Evolutionary conservation across 257 asterid species (phyloP), one percentile per base, ranked within the genome.

Genomic region (Solanum acaule): DNA sequence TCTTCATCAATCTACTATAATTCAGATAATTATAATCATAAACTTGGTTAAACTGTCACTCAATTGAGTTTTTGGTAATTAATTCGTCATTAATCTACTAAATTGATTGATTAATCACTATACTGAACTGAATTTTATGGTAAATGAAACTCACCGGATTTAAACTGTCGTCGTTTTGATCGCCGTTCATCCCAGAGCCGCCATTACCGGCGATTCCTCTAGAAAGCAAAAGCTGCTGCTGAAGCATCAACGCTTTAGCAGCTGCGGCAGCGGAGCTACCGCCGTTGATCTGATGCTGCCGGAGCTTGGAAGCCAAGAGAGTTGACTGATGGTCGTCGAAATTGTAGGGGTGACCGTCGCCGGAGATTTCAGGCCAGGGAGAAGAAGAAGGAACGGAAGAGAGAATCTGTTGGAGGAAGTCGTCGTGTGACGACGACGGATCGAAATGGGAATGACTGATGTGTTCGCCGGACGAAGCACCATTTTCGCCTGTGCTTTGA

Each of bases 371-470:
- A 9, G 87, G 85, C 89, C 87, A 81, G 40, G 89, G 89, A 86
- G 87, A 91, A 1, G 96, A 90, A 15, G 94, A 71, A 18, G 98
- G 96, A 23, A 93, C 91, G 11, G 98, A 92, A 56, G 96, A 94
- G 37, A 95, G 93, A 92, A 96, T 93, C 87, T 96, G 99, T 33
- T 96, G 95, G 16, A 95, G 96, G 29, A 96, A 96, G 56, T 94
- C 98, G 37, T 94, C 98, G 71, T 93, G 94, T n/a, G 97, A 87
- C 40, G 95, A 90, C 16, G 89, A 63, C 14, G 93, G 95, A 91
- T 96, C 98, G 91, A 94, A 95, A 77, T 78, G 84, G 5, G 63
- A n/a, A 31, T 77, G 59, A 40, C 59, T n/a, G 23, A 77, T 40
- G 3, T 77, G 52, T 40, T 42, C 56, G 8, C 88, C 86, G 12